Evolutionary conservation across 257 asterid species (phyloP).

Genomic region (Haberlea rhodopensis): DNA sequence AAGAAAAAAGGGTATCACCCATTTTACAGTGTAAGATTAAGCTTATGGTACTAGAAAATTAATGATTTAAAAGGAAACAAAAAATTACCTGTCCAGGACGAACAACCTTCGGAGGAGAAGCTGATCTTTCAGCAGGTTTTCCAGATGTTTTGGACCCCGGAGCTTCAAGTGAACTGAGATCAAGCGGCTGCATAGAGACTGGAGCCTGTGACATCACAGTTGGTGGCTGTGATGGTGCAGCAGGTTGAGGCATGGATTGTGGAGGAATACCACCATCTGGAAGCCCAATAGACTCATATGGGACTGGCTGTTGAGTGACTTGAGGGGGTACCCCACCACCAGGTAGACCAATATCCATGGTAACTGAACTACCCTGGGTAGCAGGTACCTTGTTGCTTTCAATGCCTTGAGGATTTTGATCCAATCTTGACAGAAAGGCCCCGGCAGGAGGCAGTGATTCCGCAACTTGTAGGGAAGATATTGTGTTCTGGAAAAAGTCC

Average conservation of each 20-base stretch:
- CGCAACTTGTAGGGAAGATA: conserved; percentile 85
- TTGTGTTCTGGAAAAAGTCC: conserved; percentile 95
- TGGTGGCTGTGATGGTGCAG: conserved; percentile 45
- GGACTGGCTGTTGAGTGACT: conserved; percentile 59
- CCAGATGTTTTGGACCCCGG: conserved; percentile 63
- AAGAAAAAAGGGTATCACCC: no score
- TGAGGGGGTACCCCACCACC: conserved; percentile 81
- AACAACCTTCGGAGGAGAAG: conserved; percentile 88
- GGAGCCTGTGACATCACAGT: conserved; percentile 45
- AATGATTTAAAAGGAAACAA: conserved; percentile 12
- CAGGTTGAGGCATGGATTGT: conserved; percentile 48
- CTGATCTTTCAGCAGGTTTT: conserved; percentile 51
- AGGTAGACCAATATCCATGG: conserved; percentile 53
- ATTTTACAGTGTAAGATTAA: neutral
- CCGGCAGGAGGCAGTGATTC: conserved; percentile 87
- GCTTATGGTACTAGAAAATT: conserved; percentile 14
- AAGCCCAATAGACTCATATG: conserved; percentile 61
- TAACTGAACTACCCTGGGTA: conserved; percentile 49
- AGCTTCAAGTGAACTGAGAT: conserved; percentile 93
- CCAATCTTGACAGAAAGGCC: conserved; percentile 65
- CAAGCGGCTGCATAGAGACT: conserved; percentile 70
- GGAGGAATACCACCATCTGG: conserved; percentile 91
- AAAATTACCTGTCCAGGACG: conserved; percentile 95
- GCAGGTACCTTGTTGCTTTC: conserved; percentile 43
- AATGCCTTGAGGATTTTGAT: conserved; percentile 55